A percentile compares a stretch with the other conserved stretches of the same genome.
phyloP scores from a whole-genome alignment of 2,329 filamentous ascomycete genomes.

The Apiospora arundinis region DNA sequence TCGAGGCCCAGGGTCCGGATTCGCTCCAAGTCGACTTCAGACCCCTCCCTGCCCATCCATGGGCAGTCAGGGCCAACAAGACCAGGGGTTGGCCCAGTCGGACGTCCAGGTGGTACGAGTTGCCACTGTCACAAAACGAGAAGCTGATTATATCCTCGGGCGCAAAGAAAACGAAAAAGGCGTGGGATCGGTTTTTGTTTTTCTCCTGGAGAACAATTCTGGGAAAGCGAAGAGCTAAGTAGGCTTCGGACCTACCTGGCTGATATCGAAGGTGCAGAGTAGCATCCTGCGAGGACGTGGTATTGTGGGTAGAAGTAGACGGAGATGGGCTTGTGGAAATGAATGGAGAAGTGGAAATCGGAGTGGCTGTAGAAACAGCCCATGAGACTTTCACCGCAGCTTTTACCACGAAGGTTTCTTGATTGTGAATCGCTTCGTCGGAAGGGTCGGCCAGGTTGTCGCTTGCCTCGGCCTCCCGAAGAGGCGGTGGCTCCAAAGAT shows the following conservation, averaged over 20 bases:
- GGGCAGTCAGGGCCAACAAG: background rate
- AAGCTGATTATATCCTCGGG: slow-evolving; percentile 12
- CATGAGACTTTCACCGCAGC: background rate
- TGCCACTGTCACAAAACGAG: background rate
- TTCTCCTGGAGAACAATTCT: slow-evolving; percentile 2
- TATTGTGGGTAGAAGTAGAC: too few species aligned
- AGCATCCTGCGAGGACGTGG: too few species aligned
- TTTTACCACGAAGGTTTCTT: slow-evolving; percentile 10
- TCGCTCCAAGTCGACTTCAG: background rate
- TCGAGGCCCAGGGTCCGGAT: slow-evolving; percentile 14
- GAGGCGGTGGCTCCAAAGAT: background rate
- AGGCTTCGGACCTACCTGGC: too few species aligned
- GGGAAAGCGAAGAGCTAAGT: slow-evolving; percentile 10
- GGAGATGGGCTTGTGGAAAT: background rate
- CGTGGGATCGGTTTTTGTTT: background rate
- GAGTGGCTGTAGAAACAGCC: background rate
- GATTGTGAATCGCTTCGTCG: background rate
- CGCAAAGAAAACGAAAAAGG: slow-evolving; percentile 12
- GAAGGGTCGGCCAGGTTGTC: background rate
- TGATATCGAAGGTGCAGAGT: too few species aligned
- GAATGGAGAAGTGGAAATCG: background rate
- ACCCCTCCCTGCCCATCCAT: background rate
- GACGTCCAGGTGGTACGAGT: background rate
- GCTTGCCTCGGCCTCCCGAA: background rate
- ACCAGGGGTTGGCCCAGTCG: slow-evolving; percentile 3